Percentiles rank a stretch among this genome's conserved stretches.
phyloP scores from a whole-genome alignment of 140 eudicot species.

The Senecio squalidus region DNA sequence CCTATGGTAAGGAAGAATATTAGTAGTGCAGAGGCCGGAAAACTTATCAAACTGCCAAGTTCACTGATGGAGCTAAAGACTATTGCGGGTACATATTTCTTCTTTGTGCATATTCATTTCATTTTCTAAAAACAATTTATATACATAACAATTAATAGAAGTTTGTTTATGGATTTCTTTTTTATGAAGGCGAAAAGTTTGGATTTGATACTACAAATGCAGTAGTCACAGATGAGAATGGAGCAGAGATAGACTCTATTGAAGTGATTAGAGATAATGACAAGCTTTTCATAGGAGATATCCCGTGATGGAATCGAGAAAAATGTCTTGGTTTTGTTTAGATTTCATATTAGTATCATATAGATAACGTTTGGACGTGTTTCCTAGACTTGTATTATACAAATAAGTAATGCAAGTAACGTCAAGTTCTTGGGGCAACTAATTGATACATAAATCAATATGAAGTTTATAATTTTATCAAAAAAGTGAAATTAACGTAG shows the following conservation, averaged over 20 bases:
- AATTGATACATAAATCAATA: no score
- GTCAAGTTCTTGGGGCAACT: neutral
- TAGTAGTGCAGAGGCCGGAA: conserved; percentile 60
- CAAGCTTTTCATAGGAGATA: conserved; percentile 63
- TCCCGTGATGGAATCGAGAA: conserved; percentile 10
- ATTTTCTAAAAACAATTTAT: neutral
- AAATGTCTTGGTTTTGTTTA: conserved; percentile 2
- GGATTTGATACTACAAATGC: conserved; percentile 70
- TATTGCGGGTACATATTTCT: conserved; percentile 60
- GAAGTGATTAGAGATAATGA: conserved; percentile 94
- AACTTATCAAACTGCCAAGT: conserved; percentile 60
- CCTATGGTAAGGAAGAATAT: conserved; percentile 53
- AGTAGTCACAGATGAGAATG: conserved; percentile 63
- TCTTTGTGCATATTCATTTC: conserved; percentile 3
- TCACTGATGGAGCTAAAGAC: conserved; percentile 66
- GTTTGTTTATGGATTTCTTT: neutral
- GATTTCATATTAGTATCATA: neutral
- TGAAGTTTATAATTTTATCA: no score
- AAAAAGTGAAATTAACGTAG: no score
- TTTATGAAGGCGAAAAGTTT: conserved; percentile 62
- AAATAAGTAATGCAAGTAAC: neutral
- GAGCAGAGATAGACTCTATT: conserved; percentile 77
- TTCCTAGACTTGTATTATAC: neutral
- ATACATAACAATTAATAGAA: neutral
- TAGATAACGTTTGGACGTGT: conserved; percentile 2